A percentile compares a stretch with the other conserved stretches of the same genome.
These are phyloP conservation scores for Hyaloscypha variabilis DNA, from an alignment of 495 filamentous ascomycete genomes.

Conservation along the genomic window DNA sequence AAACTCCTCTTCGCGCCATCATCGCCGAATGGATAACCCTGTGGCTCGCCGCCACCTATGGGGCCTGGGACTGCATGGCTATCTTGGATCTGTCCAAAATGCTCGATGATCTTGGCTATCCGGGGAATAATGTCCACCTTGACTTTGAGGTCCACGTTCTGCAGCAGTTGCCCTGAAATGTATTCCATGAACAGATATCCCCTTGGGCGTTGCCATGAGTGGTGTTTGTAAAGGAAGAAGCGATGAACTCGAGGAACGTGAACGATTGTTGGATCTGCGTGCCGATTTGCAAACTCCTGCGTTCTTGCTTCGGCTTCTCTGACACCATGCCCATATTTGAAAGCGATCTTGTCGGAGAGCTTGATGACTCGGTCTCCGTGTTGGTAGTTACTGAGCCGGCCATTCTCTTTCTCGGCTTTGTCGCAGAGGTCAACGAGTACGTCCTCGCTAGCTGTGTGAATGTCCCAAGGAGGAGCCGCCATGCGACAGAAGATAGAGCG, in stretches of 20 bases:
- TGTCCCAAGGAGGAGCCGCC: constrained; percentile 3
- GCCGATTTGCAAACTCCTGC: not conserved
- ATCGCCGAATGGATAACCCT: too few species aligned
- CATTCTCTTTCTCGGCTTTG: constrained; percentile 8
- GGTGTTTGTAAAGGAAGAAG: not conserved
- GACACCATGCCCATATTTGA: constrained; percentile 6
- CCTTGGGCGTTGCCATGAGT: too few species aligned
- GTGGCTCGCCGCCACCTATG: too few species aligned
- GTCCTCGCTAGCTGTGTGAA: not conserved
- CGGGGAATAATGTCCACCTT: too few species aligned
- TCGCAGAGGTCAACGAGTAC: not conserved
- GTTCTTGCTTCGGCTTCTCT: not conserved
- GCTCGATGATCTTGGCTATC: too few species aligned
- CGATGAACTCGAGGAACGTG: not conserved
- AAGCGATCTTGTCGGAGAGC: constrained; percentile 2
- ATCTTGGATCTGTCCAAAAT: too few species aligned
- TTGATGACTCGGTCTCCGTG: constrained; percentile 2
- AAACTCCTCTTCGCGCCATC: too few species aligned
- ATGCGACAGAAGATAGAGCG: not conserved
- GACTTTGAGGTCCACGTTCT: too few species aligned
- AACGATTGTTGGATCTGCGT: not conserved
- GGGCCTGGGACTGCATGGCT: too few species aligned
- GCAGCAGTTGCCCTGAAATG: not conserved
- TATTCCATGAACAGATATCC: not conserved
- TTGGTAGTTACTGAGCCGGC: not conserved